Percentiles rank a stretch among this genome's conserved stretches.
phyloP scores from a whole-genome alignment of 805 yeast species.

The Isabelozyma heimii region DNA sequence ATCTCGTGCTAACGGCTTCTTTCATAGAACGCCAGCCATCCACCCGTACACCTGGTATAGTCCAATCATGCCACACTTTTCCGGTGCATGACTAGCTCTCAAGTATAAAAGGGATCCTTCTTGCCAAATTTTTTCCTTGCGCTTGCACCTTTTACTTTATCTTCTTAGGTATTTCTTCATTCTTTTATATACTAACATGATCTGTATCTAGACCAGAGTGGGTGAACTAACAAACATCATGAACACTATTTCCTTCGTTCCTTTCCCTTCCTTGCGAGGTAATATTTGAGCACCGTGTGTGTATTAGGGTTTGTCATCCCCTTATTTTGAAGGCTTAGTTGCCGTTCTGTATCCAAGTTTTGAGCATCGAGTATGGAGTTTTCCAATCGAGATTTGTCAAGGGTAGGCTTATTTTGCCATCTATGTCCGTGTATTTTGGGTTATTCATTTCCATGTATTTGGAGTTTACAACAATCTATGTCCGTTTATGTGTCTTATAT shows the following conservation, averaged over 20 bases:
- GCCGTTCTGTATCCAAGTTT: too few relatives aligned
- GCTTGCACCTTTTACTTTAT: background rate
- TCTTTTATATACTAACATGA: slow-evolving; percentile 1
- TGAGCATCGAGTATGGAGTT: too few relatives aligned
- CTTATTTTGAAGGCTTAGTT: too few relatives aligned
- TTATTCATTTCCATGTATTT: too few relatives aligned
- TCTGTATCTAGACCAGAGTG: slow-evolving; percentile 2
- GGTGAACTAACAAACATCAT: background rate
- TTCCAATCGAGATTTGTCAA: too few relatives aligned
- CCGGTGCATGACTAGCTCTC: background rate
- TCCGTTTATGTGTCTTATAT: background rate
- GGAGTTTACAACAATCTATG: background rate
- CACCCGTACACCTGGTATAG: too few relatives aligned
- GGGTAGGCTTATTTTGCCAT: too few relatives aligned
- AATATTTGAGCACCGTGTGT: too few relatives aligned
- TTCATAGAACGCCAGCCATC: too few relatives aligned
- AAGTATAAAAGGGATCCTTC: background rate
- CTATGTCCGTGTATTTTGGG: too few relatives aligned
- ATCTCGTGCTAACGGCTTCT: too few relatives aligned
- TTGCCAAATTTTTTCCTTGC: background rate
- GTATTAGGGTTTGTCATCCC: background rate
- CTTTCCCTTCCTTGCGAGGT: background rate
- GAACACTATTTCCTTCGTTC: background rate
- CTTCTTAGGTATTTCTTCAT: background rate
- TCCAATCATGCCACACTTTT: background rate